Base-by-base conservation (phyloP, 176 grass and related monocot species). In the Avena eriantha region DNA sequence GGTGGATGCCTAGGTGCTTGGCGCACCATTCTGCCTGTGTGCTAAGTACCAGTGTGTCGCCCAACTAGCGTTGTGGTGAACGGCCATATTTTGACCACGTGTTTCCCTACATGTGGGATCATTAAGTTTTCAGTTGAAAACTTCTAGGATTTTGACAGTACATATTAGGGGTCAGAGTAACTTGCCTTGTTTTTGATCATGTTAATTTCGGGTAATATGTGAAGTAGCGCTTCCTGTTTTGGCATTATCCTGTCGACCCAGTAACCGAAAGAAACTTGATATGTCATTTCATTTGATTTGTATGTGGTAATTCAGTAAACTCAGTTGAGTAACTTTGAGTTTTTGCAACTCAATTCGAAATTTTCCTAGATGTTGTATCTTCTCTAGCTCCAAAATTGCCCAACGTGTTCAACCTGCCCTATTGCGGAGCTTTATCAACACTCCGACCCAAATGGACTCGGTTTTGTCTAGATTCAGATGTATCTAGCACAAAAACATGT, bases 341-440 rank as follows among this genome's bases (percentile, higher is more conserved):
- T 63, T 34, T 48, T 47, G 43, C 22, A 49, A 48, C 22, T 35
- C 56, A 46, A 46, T 31, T 79, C 34, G 0, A 26, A 67, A 13
- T 64, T 31, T 65, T 72, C 8, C 26, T 72, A 79, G n/a, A 53
- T 79, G 53, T 10, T 29, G 4, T 19, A 78, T 11, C 61, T 69
- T 79, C 67, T 49, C 15, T 79, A 39, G 29, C 51, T 66, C 68
- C 46, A 85, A 73, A 56, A 46, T 48, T 76, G 10, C 29, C 39
- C 13, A 50, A 80, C 4, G 54, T 34, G 68, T 11, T 60, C 66
- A 50, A 36, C 46, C 18, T 58, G 2, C 24, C 26, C 3, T 67
- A 24, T 49, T 12, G 0, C 47, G 19, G 73, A 68, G 10, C 56
- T 84, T 87, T 84, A 67, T 63, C 74, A 73, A 35, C 55, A 68